phyloP scores from a whole-genome alignment of 306 rosid species.

The Malus sieversii region DNA sequence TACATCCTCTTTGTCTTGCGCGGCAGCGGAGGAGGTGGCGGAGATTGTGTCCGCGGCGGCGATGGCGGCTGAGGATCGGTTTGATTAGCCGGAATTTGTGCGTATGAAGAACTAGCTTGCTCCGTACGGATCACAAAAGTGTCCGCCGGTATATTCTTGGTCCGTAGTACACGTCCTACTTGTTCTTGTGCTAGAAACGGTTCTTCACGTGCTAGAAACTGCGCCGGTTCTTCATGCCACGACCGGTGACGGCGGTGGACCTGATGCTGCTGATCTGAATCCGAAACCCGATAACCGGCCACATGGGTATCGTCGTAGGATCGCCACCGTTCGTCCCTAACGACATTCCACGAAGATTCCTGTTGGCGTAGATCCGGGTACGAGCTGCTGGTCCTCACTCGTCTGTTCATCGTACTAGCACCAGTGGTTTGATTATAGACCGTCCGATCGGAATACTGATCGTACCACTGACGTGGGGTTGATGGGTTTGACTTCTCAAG shows the following conservation, averaged over 20 bases:
- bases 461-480: constrained; percentile 44
- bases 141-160: constrained; percentile 28
- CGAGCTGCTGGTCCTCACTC: constrained; percentile 68
- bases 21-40: constrained; percentile 11
- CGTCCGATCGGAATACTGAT: constrained; percentile 39
- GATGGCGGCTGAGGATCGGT: neutral
- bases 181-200: neutral
- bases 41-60: constrained; percentile 25
- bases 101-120: constrained; percentile 6
- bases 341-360: constrained; percentile 35
- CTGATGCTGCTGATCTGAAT: constrained; percentile 23
- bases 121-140: constrained; percentile 25
- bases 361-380: constrained; percentile 86
- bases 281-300: constrained; percentile 20
- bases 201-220: neutral
- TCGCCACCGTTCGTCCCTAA: constrained; percentile 50
- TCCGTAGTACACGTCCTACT: neutral
- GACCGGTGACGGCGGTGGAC: constrained; percentile 20
- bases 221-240: constrained; percentile 20
- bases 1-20: constrained; percentile 26
- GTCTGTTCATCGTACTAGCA: constrained; percentile 1
- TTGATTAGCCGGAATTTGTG: neutral
- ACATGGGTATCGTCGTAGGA: constrained; percentile 59
- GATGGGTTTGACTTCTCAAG: constrained; percentile 28
- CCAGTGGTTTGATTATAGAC: neutral